phyloP scores from a whole-genome alignment of 169 alveolate genomes.

The Sarcocystis neurona region DNA sequence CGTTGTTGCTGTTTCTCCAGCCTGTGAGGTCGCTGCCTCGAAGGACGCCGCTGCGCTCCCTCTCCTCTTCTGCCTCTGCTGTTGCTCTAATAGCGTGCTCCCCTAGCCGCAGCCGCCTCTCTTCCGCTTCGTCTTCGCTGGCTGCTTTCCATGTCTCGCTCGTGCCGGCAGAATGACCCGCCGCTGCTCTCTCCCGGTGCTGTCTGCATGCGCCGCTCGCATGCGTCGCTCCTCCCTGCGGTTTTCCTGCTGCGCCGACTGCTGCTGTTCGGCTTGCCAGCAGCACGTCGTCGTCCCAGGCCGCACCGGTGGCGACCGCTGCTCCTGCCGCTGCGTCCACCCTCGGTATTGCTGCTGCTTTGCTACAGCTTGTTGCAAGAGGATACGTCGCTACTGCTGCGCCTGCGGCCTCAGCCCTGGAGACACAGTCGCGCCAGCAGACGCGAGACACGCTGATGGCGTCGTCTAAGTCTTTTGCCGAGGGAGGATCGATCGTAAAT shows the following conservation, averaged over 20 bases:
- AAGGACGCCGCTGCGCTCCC: neutral
- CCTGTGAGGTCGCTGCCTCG: neutral
- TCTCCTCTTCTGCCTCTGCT: neutral
- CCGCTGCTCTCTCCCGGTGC: neutral
- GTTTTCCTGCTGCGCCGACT: no score
- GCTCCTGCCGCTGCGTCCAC: no score
- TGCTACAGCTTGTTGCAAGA: neutral
- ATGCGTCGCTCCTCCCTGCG: no score
- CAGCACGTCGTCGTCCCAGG: no score
- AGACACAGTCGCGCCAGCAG: constrained; percentile 44
- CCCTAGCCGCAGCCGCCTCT: neutral
- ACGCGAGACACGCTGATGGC: constrained; percentile 68
- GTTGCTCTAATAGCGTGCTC: neutral
- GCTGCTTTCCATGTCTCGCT: neutral
- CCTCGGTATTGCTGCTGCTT: neutral
- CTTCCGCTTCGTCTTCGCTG: neutral
- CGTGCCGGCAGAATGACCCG: neutral
- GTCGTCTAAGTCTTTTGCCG: constrained; percentile 81
- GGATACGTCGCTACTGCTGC: neutral
- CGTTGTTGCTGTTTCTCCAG: constrained; percentile 3
- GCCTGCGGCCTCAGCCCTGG: neutral
- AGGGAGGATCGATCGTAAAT: constrained; percentile 78
- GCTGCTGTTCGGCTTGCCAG: no score
- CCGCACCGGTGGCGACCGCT: no score
- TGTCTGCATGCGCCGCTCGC: no score